Conservation (phyloP, 2,329 filamentous ascomycete genomes). For the Fusarium beomiforme region DNA sequence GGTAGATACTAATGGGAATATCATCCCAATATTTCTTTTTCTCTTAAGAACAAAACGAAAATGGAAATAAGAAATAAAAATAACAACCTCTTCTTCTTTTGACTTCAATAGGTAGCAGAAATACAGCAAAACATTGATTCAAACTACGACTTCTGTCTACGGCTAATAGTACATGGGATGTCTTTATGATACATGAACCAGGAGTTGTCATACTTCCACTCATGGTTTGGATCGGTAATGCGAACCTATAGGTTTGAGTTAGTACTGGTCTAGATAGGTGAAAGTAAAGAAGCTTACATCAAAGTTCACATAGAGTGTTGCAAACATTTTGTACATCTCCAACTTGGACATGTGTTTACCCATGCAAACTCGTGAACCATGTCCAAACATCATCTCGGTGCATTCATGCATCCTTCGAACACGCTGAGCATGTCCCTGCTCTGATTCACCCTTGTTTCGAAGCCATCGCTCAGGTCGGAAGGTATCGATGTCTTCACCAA, state of each 20-base stretch:
- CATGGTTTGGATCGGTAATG: conserved; percentile 13
- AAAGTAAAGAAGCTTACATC: conserved; percentile 2
- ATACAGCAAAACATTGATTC: no score
- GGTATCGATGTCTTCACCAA: conserved; percentile 16
- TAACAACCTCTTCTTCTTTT: no score
- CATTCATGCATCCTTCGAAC: conserved; percentile 27
- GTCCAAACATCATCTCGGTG: conserved; percentile 31
- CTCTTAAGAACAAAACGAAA: no score
- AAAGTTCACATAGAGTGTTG: conserved; percentile 26
- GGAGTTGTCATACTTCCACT: conserved; percentile 31
- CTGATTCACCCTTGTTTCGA: not conserved
- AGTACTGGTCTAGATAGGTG: not conserved
- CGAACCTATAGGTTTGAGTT: not conserved
- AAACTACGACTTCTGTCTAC: not conserved
- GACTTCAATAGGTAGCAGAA: no score
- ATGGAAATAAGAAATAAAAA: no score
- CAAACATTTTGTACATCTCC: conserved; percentile 35
- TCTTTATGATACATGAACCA: conserved; percentile 38
- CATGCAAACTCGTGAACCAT: conserved; percentile 30
- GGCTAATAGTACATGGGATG: conserved; percentile 25
- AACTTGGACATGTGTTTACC: conserved; percentile 32
- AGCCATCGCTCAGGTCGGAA: conserved; percentile 32
- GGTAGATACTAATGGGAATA: no score
- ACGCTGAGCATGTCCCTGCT: conserved; percentile 3
- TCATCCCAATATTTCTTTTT: no score